A percentile compares a stretch with the other conserved stretches of the same genome.
Conservation (phyloP, 371 early-diverging fungal genomes). For the Mortierella sp. region DNA sequence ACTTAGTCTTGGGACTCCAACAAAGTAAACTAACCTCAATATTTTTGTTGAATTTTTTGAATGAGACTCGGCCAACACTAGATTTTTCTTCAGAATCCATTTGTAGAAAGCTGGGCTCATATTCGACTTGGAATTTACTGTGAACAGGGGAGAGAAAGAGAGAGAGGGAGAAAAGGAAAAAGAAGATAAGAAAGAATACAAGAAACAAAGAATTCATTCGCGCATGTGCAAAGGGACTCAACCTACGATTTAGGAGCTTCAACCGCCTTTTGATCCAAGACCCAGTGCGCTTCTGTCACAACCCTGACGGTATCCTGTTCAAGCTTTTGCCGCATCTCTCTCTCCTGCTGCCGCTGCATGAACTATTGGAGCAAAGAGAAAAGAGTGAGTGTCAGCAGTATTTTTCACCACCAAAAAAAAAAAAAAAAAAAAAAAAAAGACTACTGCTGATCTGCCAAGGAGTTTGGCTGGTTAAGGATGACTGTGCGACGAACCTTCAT, state of each 20-base stretch:
- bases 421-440: neutral
- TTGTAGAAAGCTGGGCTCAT: constrained; percentile 62
- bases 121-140: constrained; percentile 64
- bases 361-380: constrained; percentile 52
- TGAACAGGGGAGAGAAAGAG: neutral
- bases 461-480: neutral
- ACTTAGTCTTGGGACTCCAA: neutral
- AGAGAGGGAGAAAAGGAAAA: too few species aligned
- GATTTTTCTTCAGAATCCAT: constrained; percentile 53
- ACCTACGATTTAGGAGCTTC: constrained; percentile 63
- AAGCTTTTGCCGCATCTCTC: constrained; percentile 53
- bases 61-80: constrained; percentile 59
- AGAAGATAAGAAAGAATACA: neutral
- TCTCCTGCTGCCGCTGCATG: constrained; percentile 67
- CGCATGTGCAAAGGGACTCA: too few species aligned
- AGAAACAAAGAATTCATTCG: neutral
- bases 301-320: constrained; percentile 62
- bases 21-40: constrained; percentile 52
- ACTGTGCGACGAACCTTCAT: constrained; percentile 53
- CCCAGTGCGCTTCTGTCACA: constrained; percentile 69
- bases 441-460: neutral
- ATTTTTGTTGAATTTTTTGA: constrained; percentile 60
- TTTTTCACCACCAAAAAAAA: neutral
- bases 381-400: neutral
- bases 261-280: constrained; percentile 55